phyloP scores from a whole-genome alignment of 495 filamentous ascomycete genomes.

The Aspergillus baeticus region DNA sequence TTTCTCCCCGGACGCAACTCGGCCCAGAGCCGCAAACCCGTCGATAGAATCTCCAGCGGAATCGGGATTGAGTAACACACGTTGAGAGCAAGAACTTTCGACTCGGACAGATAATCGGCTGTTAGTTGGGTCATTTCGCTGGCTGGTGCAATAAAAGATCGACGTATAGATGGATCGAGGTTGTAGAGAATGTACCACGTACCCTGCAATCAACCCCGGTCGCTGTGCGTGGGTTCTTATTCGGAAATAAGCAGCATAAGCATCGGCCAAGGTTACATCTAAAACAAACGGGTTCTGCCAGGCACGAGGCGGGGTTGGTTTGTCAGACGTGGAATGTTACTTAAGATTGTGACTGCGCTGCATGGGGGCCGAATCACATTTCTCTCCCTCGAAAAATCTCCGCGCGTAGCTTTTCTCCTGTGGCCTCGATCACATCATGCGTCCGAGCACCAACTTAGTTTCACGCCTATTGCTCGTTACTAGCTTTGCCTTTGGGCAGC shows the following conservation, averaged over 20 bases:
- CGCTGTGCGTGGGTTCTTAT: too few species aligned
- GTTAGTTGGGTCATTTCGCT: not conserved
- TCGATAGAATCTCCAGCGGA: slow-evolving; percentile 18
- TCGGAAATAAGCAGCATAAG: too few species aligned
- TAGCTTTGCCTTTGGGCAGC: too few species aligned
- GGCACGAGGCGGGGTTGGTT: too few species aligned
- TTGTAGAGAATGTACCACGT: too few species aligned
- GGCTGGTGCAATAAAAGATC: not conserved
- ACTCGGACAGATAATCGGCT: slow-evolving; percentile 7
- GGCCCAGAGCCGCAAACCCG: slow-evolving; percentile 17
- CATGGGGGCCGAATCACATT: too few species aligned
- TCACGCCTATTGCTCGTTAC: not conserved
- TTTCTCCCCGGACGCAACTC: slow-evolving; percentile 13
- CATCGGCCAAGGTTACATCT: too few species aligned
- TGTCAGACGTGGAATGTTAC: too few species aligned
- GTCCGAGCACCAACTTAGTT: not conserved
- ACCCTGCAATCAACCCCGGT: too few species aligned
- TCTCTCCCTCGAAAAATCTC: not conserved
- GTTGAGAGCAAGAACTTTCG: slow-evolving; percentile 9
- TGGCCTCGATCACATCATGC: not conserved
- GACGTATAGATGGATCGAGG: not conserved
- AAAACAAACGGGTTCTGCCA: too few species aligned
- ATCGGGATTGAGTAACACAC: slow-evolving; percentile 22
- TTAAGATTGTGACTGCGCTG: not conserved
- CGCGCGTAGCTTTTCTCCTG: not conserved